phyloP scores from a whole-genome alignment of 192 early-diverging fungal genomes.

The Phycomyces nitens region DNA sequence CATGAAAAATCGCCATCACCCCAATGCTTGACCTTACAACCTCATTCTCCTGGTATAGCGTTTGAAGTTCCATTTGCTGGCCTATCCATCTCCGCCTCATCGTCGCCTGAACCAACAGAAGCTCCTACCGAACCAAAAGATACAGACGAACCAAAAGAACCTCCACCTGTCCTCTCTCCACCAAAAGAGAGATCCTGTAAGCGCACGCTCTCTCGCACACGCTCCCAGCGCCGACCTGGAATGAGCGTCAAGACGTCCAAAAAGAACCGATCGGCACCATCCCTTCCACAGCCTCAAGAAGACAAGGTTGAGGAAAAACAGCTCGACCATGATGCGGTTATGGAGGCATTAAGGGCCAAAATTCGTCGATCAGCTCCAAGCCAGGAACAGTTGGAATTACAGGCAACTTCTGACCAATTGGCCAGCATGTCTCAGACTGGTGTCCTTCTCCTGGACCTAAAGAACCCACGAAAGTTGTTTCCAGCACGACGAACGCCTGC shows the following conservation, averaged over 20 bases:
- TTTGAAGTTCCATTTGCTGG: constrained; percentile 27
- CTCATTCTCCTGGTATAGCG: constrained; percentile 15
- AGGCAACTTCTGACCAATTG: constrained; percentile 3
- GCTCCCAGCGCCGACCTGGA: constrained; percentile 16
- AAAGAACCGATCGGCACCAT: constrained; percentile 20
- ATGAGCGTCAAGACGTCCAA: constrained; percentile 10
- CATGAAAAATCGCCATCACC: constrained; percentile 12
- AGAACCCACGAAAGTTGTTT: constrained; percentile 22
- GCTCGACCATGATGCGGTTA: constrained; percentile 31
- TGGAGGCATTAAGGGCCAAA: constrained; percentile 35
- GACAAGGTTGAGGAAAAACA: background rate
- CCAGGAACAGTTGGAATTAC: background rate
- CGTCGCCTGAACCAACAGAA: constrained; percentile 18
- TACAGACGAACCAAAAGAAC: background rate
- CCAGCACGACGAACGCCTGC: constrained; percentile 3
- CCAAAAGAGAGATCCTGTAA: constrained; percentile 16
- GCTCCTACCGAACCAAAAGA: background rate
- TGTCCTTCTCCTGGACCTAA: constrained; percentile 27
- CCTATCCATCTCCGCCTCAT: constrained; percentile 13
- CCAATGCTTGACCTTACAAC: constrained; percentile 11
- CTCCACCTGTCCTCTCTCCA: background rate
- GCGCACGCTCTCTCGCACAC: constrained; percentile 20
- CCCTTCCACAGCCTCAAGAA: background rate
- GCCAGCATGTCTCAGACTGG: constrained; percentile 24
- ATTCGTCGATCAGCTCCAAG: constrained; percentile 16